Base-by-base conservation (phyloP, 495 filamentous ascomycete genomes). In the Penicillium waksmanii region DNA sequence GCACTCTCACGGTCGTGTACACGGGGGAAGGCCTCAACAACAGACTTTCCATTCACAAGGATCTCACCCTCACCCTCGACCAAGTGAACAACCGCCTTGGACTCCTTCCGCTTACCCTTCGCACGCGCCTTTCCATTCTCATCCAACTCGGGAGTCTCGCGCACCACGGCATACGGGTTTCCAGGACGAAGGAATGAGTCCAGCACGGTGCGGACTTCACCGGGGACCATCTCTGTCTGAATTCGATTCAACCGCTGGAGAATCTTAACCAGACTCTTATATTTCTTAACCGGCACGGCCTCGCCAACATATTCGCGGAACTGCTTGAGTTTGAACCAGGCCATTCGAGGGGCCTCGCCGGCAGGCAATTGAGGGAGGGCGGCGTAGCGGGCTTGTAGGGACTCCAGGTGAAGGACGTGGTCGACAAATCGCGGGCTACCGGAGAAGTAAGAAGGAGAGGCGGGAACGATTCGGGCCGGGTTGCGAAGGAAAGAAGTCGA, bases 1-100 rank as follows among this genome's bases (percentile, higher is more conserved):
- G 90, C 95, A 66, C 92, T 97, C 77, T 98, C 96, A 23, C 95
- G 86, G 70, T 99, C 95, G 74, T 98, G 93, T 44, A 98, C 74
- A 25, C 95, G 84, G 31, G 87, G 88, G 72, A 99, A 99, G 27
- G 83, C 84, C 19, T 91, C 84, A 21, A 83, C 80, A 49, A 99
- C 74, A 12, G 80, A 84, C 77, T 91, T 93, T 21, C 92, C 93
- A 75, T 99, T 99, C 61, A 99, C 78, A 60, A 93, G 67, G 11
- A 96, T 87, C 71, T 97, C 88, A 1, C 95, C 95, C 27, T 90
- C 89, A 1, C 95, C 95, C 76, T 98, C 93, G 9, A 98, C 91
- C 17, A 99, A 73, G 68, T 82, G 93, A 11, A 90, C 95, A 50
- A 87, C 87, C 1, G 95, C 96, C 18, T 85, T 84, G 1, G 92